phyloP scores from a whole-genome alignment of 495 filamentous ascomycete genomes.

The Xylaria flabelliformis region DNA sequence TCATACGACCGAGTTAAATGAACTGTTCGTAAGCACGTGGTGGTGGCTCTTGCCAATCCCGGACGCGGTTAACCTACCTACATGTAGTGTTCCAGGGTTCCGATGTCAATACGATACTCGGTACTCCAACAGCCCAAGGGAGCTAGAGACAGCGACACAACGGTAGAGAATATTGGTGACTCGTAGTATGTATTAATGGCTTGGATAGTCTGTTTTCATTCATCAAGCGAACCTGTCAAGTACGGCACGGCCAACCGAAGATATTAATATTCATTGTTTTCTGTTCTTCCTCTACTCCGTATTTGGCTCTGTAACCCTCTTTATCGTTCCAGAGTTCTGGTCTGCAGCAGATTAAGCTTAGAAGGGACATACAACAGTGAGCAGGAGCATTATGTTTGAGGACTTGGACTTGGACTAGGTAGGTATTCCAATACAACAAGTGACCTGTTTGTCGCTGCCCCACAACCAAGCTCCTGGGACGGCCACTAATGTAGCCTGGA shows the following conservation, averaged over 20 bases:
- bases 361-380: not conserved
- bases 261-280: not conserved
- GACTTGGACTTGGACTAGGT: too few relatives aligned
- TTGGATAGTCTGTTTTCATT: not conserved
- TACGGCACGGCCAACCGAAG: not conserved
- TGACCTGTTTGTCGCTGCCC: not conserved
- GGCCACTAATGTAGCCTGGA: conserved; percentile 9
- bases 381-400: too few relatives aligned
- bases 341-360: not conserved
- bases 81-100: not conserved
- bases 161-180: not conserved
- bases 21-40: not conserved
- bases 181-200: not conserved
- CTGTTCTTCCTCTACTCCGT: not conserved
- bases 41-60: not conserved
- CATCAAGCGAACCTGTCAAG: not conserved
- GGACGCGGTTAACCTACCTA: not conserved
- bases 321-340: not conserved
- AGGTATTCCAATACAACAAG: too few relatives aligned
- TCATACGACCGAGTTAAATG: not conserved
- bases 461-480: not conserved
- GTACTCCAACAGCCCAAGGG: not conserved
- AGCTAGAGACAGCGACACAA: not conserved
- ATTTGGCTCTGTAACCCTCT: not conserved
- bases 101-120: too few relatives aligned